Conservation (phyloP, 1,139 yeast genomes). For the Suhomyces panamericanus region DNA sequence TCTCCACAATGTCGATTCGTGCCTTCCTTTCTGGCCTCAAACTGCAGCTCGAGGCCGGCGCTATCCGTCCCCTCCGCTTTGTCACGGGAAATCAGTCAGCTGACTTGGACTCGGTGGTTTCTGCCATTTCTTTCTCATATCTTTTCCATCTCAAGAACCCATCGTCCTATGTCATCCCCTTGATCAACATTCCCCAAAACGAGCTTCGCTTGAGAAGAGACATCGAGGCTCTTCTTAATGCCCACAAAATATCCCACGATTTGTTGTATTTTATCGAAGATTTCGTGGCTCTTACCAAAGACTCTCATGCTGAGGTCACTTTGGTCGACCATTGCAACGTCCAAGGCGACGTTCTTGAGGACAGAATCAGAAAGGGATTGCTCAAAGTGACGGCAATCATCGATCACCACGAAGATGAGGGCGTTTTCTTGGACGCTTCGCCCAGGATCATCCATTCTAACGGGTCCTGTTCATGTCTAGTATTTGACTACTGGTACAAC, state of each 20-base stretch:
- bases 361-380: constrained; percentile 22
- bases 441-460: constrained; percentile 63
- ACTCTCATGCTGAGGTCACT: constrained; percentile 36
- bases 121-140: constrained; percentile 72
- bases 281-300: constrained; percentile 25
- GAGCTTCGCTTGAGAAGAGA: constrained; percentile 76
- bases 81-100: constrained; percentile 86
- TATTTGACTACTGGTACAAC: constrained; percentile 60
- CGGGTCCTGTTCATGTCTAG: constrained; percentile 81
- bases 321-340: constrained; percentile 83
- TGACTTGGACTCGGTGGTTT: constrained; percentile 83
- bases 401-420: constrained; percentile 87
- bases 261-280: constrained; percentile 70
- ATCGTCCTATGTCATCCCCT: constrained; percentile 49
- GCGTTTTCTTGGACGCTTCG: constrained; percentile 38
- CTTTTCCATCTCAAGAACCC: constrained; percentile 35
- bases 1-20: constrained; percentile 22
- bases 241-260: constrained; percentile 49
- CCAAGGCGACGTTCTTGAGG: constrained; percentile 48
- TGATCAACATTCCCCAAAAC: constrained; percentile 66
- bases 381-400: constrained; percentile 58
- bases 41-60: constrained; percentile 17
- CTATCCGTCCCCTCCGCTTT: constrained; percentile 37
- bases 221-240: constrained; percentile 52
- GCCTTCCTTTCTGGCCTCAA: constrained; percentile 25